Percentiles rank a stretch among this genome's conserved stretches.
phyloP scores from a whole-genome alignment of 1,284 basidiomycete species.

The Pseudozyma tsukubaensis region DNA sequence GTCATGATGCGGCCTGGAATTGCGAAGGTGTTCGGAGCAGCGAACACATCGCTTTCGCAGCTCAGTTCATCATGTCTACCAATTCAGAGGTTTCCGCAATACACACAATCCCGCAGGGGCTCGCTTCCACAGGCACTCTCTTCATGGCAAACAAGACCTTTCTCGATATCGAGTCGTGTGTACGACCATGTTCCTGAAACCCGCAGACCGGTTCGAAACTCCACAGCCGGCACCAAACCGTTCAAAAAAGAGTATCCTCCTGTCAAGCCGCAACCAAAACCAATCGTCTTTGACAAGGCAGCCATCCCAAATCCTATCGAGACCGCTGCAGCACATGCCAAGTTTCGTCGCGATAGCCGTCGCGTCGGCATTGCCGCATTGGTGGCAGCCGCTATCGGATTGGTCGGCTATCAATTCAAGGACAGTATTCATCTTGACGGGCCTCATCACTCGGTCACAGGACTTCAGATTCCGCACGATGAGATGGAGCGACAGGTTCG shows the following conservation, averaged over 20 bases:
- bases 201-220: conserved; percentile 5
- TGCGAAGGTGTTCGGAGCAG: conserved; percentile 4
- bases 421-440: conserved; percentile 54
- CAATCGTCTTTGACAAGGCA: conserved; percentile 64
- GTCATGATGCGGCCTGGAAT: conserved; percentile 26
- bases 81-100: not conserved
- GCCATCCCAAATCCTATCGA: conserved; percentile 65
- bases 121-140: not conserved
- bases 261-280: conserved; percentile 49
- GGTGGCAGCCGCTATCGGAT: conserved; percentile 17
- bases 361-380: conserved; percentile 14
- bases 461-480: conserved; percentile 48
- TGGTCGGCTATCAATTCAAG: conserved; percentile 43
- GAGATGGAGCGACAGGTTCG: conserved; percentile 57
- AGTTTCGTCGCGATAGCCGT: conserved; percentile 53
- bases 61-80: not conserved
- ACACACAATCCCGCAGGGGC: not conserved
- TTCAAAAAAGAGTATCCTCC: conserved; percentile 62
- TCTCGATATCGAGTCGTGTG: conserved; percentile 8
- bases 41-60: conserved; percentile 3
- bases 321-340: conserved; percentile 60
- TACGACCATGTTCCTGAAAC: conserved; percentile 1
- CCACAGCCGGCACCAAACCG: conserved; percentile 23
- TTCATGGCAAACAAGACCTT: conserved; percentile 9
- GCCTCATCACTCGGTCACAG: conserved; percentile 24